These are phyloP conservation scores for Cladochytrium replicatum DNA, from an alignment of 192 early-diverging fungal genomes.

Conservation along the genomic window DNA sequence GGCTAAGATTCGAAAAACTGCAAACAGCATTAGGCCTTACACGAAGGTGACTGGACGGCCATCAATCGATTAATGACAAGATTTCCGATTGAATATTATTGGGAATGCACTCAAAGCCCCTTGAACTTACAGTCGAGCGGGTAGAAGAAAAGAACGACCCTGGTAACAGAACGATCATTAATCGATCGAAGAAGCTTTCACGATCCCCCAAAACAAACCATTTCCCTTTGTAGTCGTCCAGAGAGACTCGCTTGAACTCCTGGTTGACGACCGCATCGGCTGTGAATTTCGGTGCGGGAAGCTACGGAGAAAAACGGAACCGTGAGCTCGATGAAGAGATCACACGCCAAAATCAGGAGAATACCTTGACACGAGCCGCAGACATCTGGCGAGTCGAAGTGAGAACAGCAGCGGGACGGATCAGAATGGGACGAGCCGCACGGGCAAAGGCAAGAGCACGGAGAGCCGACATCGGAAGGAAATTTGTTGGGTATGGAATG, in stretches of 20 bases:
- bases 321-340: background rate
- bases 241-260: conserved; percentile 55
- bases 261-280: conserved; percentile 56
- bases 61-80: conserved; percentile 1
- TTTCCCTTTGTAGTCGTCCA: conserved; percentile 48
- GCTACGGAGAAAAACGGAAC: background rate
- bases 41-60: background rate
- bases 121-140: conserved; percentile 86
- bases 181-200: background rate
- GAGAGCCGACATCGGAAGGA: too few relatives aligned
- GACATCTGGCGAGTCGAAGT: background rate
- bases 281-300: conserved; percentile 49
- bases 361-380: background rate
- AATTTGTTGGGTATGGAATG: too few relatives aligned
- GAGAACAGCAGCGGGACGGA: too few relatives aligned
- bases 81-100: conserved; percentile 60
- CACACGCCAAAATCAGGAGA: background rate
- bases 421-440: too few relatives aligned
- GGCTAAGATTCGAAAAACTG: too few relatives aligned
- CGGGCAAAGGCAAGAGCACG: too few relatives aligned
- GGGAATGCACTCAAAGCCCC: too few relatives aligned
- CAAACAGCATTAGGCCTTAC: background rate
- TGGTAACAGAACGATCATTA: background rate
- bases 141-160: conserved; percentile 80
- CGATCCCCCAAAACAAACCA: conserved; percentile 12